phyloP scores from a whole-genome alignment of 768 basidiomycete genomes.

The Psilocybe cubensis region DNA sequence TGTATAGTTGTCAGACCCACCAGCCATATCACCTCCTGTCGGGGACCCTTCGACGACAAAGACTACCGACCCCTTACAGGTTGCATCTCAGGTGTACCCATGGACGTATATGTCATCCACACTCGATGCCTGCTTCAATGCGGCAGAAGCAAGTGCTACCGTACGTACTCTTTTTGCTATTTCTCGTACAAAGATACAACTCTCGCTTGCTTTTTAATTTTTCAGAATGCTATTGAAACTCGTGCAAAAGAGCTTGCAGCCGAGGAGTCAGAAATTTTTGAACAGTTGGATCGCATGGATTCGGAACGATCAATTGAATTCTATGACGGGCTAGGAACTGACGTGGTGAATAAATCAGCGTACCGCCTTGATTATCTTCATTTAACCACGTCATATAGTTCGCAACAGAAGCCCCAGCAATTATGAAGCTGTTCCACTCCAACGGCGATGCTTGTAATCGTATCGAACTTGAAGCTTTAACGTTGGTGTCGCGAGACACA shows the following conservation, averaged over 20 bases:
- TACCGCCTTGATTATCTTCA: neutral
- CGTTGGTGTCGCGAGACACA: conserved; percentile 37
- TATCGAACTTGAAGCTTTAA: conserved; percentile 45
- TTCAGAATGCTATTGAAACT: conserved; percentile 40
- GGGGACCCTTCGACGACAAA: conserved; percentile 20
- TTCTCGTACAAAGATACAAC: neutral
- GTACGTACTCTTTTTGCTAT: conserved; percentile 20
- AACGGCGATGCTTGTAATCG: conserved; percentile 48
- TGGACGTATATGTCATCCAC: conserved; percentile 66
- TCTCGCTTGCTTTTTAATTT: neutral
- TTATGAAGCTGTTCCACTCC: conserved; percentile 51
- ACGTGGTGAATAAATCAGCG: conserved; percentile 31
- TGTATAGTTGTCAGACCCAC: conserved; percentile 13
- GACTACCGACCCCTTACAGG: conserved; percentile 43
- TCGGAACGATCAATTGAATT: conserved; percentile 47
- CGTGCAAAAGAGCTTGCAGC: conserved; percentile 34
- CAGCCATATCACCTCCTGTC: conserved; percentile 3
- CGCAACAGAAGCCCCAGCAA: conserved; percentile 43
- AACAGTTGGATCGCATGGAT: conserved; percentile 44
- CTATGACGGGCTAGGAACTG: conserved; percentile 45
- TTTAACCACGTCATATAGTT: conserved; percentile 33
- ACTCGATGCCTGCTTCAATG: conserved; percentile 52
- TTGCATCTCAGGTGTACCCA: conserved; percentile 57
- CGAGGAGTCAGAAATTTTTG: conserved; percentile 45
- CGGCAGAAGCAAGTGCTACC: conserved; percentile 39